Evolutionary conservation across 768 basidiomycete species (phyloP).

Genomic region (Lactifluus hygrophoroides): DNA sequence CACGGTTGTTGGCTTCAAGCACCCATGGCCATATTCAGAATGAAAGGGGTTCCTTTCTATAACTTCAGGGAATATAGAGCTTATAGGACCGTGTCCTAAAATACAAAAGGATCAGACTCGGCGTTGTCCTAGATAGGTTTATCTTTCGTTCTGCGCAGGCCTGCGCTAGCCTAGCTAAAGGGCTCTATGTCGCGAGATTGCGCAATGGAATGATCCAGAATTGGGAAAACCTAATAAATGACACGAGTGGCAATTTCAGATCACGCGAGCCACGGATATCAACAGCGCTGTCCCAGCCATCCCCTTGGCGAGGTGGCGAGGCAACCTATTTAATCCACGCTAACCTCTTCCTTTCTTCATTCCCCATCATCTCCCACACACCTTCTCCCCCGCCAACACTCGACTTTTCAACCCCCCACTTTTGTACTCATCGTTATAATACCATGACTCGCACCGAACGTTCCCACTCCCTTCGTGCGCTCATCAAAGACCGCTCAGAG

Average conservation of each 20-base stretch:
- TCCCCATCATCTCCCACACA: background rate
- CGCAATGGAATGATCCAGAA: background rate
- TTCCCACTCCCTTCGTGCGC: conserved; percentile 59
- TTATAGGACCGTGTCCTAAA: too few relatives aligned
- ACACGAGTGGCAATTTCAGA: background rate
- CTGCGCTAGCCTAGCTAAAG: background rate
- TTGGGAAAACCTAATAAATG: background rate
- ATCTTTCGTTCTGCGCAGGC: background rate
- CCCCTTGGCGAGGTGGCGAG: background rate
- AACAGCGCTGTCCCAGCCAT: background rate
- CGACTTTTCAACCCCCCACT: background rate
- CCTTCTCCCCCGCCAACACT: background rate
- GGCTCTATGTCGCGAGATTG: background rate
- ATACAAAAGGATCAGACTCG: too few relatives aligned
- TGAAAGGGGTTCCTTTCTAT: too few relatives aligned
- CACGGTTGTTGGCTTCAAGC: too few relatives aligned
- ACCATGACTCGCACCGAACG: conserved; percentile 79
- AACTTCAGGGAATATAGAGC: too few relatives aligned
- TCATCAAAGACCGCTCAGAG: conserved; percentile 70
- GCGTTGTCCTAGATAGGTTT: too few relatives aligned
- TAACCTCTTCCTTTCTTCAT: background rate
- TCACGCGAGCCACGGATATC: conserved; percentile 6
- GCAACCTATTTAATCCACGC: conserved; percentile 1
- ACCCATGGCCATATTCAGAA: too few relatives aligned
- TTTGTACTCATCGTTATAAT: background rate